Evolutionary conservation across 2,329 filamentous ascomycete species (phyloP), one percentile per base, ranked within the genome.

Genomic region (Fonsecaea monophora): DNA sequence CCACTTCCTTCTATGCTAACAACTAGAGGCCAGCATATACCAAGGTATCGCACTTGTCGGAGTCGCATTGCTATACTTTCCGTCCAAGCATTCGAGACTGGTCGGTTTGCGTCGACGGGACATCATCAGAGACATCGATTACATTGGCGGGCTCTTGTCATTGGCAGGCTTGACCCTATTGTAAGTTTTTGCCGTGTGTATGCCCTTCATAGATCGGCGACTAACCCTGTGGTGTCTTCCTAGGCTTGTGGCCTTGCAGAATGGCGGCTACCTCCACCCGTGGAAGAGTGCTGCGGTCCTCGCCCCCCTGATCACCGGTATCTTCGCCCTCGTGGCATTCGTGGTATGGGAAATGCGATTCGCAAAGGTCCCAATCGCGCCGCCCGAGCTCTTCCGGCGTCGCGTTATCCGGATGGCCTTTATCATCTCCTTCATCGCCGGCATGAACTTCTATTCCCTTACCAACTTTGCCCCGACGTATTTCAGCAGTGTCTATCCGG

Each of bases 341-440:
- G 53, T 64, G 35, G 64, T 66, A 5, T 69, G 64, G 59, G 67
- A 69, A 35, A 37, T 13, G 12, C 64, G 62, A 54, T 69, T 66
- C 35, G 64, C 64, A 8, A 53, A 35, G 21, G 50, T 58, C 15
- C 60, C 67, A 4, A 69, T 69, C 64, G 45, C 63, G 3, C 67
- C 67, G 1, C 45, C 53, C 6, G 54, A 66, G 32, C 38, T 69
- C n/a, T 69, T 64, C 25, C 21, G 45, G 12, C 54, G 63, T 1
- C 64, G 64, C 18, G 32, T 53, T 25, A 84, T 82, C 3, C 76
- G 87, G 8, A 30, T 40, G 10, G 12, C 38, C 38, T 40, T 40
- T 13, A 10, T 53, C n/a, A 18, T 53, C 12, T n/a, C 18, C 13
- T 25, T 34, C 32, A 8, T 21, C 3, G 38, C 13, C 56, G 63